Base-by-base conservation (phyloP, 2,329 filamentous ascomycete species). In the Pseudonectria buxi region DNA sequence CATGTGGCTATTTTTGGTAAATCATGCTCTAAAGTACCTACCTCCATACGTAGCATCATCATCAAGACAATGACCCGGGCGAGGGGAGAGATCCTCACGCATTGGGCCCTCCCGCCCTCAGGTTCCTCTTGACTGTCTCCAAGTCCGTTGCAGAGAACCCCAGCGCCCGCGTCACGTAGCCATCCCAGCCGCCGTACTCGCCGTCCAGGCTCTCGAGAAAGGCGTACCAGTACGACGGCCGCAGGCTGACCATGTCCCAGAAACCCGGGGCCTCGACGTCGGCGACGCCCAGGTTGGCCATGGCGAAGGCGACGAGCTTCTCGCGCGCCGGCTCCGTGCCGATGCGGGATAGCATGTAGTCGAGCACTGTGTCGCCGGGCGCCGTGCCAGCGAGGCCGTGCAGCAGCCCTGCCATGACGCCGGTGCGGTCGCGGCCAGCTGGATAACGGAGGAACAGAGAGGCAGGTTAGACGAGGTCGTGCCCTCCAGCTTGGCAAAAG, bases 371-470 rank as follows among this genome's bases (percentile, higher is more conserved):
- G 10, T 53, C 56, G 15, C 72, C 62, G 10, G 56, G 45, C 4
- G 61, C 43, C 15, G 67, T 65, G 22, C 70, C 72, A 2, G 69
- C 68, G 11, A 76, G 61, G n/a, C 57, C 57, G 36, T 71, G 60
- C n/a, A 77, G 55, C 5, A 77, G 50, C 9, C 66, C 71, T 0
- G 66, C 61, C 7, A 75, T 49, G 7, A 76, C 61, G 7, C 72
- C 72, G 0, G 72, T 78, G 15, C 72, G 63, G 40, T 76, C 73
- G 33, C 72, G 65, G 7, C 74, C 72, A 15, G 70, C 72, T 74
- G 11, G 15, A 16, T 7, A 10, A 16, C 18, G 18, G 6, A 31
- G 31, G 12, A 35, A 16, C 22, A 28, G 28, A 18, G 2, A 7
- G 9, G 14, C 10, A 12, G 5, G 13, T 4, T 14, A 14, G 7